These are phyloP conservation scores for Cryoendolithus antarcticus DNA, from an alignment of 2,329 filamentous ascomycete species.

Conservation along the genomic window DNA sequence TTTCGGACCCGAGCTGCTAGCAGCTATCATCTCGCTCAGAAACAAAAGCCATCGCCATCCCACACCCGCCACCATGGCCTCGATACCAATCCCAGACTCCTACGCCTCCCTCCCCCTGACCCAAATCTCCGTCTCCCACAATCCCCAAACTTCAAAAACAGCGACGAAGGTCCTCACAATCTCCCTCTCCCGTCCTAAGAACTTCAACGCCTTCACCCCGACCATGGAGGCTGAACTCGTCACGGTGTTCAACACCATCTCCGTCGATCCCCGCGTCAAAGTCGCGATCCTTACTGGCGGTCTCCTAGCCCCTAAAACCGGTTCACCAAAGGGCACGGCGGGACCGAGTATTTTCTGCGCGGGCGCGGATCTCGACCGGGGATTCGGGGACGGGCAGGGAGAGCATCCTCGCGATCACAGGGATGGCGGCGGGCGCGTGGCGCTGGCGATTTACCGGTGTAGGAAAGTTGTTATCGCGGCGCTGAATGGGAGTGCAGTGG, in stretches of 20 bases:
- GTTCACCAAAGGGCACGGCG: neutral
- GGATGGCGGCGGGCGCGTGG: conserved; percentile 38
- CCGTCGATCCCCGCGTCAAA: conserved; percentile 43
- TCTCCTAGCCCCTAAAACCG: conserved; percentile 15
- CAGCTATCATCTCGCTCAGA: too few relatives aligned
- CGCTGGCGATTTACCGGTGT: conserved; percentile 44
- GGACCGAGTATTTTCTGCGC: conserved; percentile 40
- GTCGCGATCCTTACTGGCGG: conserved; percentile 43
- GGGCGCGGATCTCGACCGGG: conserved; percentile 43
- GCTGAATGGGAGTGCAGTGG: conserved; percentile 44
- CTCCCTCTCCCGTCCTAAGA: conserved; percentile 50
- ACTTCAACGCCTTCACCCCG: conserved; percentile 58
- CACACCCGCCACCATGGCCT: neutral
- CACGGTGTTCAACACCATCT: conserved; percentile 38
- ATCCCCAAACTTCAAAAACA: conserved; percentile 33
- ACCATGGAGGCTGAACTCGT: conserved; percentile 52
- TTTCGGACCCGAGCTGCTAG: too few relatives aligned
- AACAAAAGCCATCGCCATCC: neutral
- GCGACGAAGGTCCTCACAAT: conserved; percentile 52
- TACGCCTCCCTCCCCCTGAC: conserved; percentile 30
- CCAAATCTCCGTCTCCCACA: conserved; percentile 30
- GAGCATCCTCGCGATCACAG: conserved; percentile 38
- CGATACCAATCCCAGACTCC: conserved; percentile 18
- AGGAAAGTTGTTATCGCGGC: conserved; percentile 46
- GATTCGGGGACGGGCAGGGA: conserved; percentile 31